Conservation (phyloP, 2,329 filamentous ascomycete species). For the Chaetomiaceae sp. region DNA sequence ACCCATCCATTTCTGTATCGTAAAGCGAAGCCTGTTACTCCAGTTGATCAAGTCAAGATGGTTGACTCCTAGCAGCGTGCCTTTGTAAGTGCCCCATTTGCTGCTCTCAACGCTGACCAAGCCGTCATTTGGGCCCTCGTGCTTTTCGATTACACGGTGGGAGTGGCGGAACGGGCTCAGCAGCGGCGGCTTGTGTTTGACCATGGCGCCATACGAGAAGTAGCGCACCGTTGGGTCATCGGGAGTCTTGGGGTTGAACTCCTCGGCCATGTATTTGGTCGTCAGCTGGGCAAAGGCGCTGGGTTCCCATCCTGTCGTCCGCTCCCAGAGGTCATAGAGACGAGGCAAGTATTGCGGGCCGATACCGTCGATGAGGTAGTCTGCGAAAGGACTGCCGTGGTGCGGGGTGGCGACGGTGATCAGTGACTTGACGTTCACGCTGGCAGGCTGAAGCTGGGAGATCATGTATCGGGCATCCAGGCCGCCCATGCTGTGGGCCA, state of each 20-base stretch:
- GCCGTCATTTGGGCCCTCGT: conserved; percentile 61
- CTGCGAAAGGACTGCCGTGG: conserved; percentile 52
- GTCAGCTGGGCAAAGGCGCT: conserved; percentile 60
- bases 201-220: conserved; percentile 58
- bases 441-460: conserved; percentile 46
- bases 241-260: conserved; percentile 55
- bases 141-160: conserved; percentile 44
- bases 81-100: conserved; percentile 60
- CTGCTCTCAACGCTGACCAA: conserved; percentile 63
- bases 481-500: conserved; percentile 66
- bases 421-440: conserved; percentile 46
- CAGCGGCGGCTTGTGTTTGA: conserved; percentile 48
- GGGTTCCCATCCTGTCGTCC: conserved; percentile 51
- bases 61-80: conserved; percentile 57
- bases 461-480: conserved; percentile 64
- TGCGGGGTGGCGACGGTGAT: conserved; percentile 55
- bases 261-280: conserved; percentile 50
- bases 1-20: conserved; percentile 50
- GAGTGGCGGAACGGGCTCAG: conserved; percentile 60
- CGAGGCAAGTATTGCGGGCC: conserved; percentile 48
- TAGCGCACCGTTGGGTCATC: conserved; percentile 53
- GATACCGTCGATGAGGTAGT: conserved; percentile 47
- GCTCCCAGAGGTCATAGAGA: conserved; percentile 49
- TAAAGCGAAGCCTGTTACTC: conserved; percentile 57
- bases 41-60: conserved; percentile 66